These are phyloP conservation scores for Aspergillus mulundensis DNA, from an alignment of 495 filamentous ascomycete genomes.

Conservation along the genomic window DNA sequence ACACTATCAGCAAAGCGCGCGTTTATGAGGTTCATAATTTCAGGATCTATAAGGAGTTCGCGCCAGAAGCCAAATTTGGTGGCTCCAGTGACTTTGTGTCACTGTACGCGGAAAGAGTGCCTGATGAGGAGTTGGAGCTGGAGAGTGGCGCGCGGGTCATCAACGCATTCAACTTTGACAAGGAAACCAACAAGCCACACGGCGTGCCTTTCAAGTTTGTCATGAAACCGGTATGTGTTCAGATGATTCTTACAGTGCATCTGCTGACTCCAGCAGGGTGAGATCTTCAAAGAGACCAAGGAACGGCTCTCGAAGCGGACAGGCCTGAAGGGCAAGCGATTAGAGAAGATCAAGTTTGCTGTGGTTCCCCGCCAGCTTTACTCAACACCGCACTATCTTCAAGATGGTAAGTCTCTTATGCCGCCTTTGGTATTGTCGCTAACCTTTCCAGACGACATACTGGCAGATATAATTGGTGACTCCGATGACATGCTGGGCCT, in stretches of 20 bases:
- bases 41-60: conserved; percentile 75
- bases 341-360: conserved; percentile 98
- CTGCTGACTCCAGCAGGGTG: conserved; percentile 53
- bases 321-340: conserved; percentile 93
- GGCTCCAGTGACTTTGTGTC: conserved; percentile 81
- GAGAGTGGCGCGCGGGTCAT: conserved; percentile 59
- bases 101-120: conserved; percentile 74
- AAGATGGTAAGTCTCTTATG: conserved; percentile 64
- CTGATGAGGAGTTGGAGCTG: conserved; percentile 69
- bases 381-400: conserved; percentile 74
- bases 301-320: conserved; percentile 83
- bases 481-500: conserved; percentile 81
- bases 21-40: conserved; percentile 74
- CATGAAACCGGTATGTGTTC: conserved; percentile 67
- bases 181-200: conserved; percentile 70
- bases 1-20: conserved; percentile 61
- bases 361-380: conserved; percentile 66
- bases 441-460: conserved; percentile 65
- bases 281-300: conserved; percentile 86
- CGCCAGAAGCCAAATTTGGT: conserved; percentile 58
- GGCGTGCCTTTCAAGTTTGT: conserved; percentile 90
- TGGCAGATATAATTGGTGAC: conserved; percentile 64
- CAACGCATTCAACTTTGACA: conserved; percentile 85
- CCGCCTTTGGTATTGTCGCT: neutral
- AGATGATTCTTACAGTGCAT: neutral